Base-by-base conservation (phyloP, 2,329 filamentous ascomycete genomes). In the Alternaria arbusti region DNA sequence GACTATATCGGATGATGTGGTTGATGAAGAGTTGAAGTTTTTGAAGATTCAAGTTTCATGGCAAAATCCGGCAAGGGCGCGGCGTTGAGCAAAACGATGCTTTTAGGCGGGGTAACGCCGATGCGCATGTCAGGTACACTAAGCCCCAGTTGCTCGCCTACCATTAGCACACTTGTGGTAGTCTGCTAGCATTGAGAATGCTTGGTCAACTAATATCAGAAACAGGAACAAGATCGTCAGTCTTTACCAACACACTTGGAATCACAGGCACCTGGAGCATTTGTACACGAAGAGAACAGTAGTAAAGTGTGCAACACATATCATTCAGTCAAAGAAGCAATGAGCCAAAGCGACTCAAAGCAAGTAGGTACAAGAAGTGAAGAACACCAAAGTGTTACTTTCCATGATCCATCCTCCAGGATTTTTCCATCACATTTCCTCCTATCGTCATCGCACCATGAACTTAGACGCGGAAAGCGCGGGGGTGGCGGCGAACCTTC, bases 401-500 rank as follows among this genome's bases (percentile, higher is more conserved):
- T 54, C 36, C 20, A 51, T 40, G 23, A 49, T 52, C 30, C 8
- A 11, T n/a, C 49, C 10, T 52, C 28, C 20, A 23, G 12, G 2
- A 23, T 22, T 28, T 17, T 30, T 1, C 6, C 10, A 25, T 13
- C n/a, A 25, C 30, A 4, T 36, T 11, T 30, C 25, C 26, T 51
- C 25, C 25, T 1, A 43, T 13, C 7, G 47, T 22, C 5, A 5
- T 15, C 46, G 11, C 12, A 26, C 10, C 26, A 36, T 17, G 2
- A 10, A 50, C 50, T 36, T 67, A 69, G 55, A 49, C 60, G 51
- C 65, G 65, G 66, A 71, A 71, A 65, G 65, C 61, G 26, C 69
- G 69, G 45, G 69, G 17, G 59, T 70, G 68, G 22, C 67, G 65
- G 65, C 69, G 69, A 23, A 63, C 65, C 67, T 69, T 71, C 20